Base-by-base conservation (phyloP, 1,284 basidiomycete species). In the Golubevia sp. region DNA sequence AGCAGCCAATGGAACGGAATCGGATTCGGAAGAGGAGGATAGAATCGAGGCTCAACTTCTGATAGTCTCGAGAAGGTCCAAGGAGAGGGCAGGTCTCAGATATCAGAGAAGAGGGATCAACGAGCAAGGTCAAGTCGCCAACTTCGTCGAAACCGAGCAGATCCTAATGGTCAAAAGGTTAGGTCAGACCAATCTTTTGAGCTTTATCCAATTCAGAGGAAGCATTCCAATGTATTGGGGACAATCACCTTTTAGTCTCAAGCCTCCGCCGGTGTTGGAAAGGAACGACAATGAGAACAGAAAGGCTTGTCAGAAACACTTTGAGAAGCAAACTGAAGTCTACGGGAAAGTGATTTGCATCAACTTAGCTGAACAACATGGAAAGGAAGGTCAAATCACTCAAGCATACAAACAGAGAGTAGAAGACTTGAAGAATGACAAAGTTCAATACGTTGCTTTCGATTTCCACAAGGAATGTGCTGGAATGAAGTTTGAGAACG, bases 401-500 rank as follows among this genome's bases (percentile, higher is more conserved):
- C 86, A 88, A 61, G 91, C 90, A 7, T 99, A 93, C 81, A 86
- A 88, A 44, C 88, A 91, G 30, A 89, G 89, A 56, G 88, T 91
- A 68, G 84, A 87, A 11, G 88, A 89, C 64, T 83, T 93, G 27
- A 78, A 76, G 1, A 73, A 84, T 26, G 66, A 74, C 13, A 85
- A 86, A 50, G 85, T 86, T 57, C 87, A 88, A 59, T 89, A 91
- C 75, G 87, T 90, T n/a, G 86, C 90, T 67, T 97, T 94, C 77
- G 94, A 97, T 81, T 97, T 97, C 84, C 95, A 97, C 84, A 88
- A 87, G 6, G 92, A 95, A 83, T 96, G 92, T 4, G 90, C 88
- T 78, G 93, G 93, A 18, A 94, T 94, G 92, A 92, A 92, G 89
- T 96, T 85, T 77, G 94, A 97, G 85, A 95, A 96, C 64, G 94